Evolutionary conservation across 2,329 filamentous ascomycete species (phyloP), one percentile per base, ranked within the genome.

Genomic region (Grosmannia clavigera): DNA sequence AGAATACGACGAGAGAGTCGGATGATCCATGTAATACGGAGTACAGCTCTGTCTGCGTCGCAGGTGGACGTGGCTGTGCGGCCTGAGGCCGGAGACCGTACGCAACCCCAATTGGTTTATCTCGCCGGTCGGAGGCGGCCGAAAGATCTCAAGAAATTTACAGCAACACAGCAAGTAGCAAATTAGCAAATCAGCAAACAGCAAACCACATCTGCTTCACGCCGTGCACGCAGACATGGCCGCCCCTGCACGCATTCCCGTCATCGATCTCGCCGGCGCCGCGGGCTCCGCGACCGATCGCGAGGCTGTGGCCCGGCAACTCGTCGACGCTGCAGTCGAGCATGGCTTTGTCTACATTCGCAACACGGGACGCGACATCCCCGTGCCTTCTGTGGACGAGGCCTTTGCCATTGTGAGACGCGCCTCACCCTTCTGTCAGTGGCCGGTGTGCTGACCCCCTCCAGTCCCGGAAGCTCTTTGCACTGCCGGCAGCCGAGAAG

Each of bases 311-410:
- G 87, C 87, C 58, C 82, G 82, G 60, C 80, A 84, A 64, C 79
- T 97, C 51, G 83, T 96, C 51, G 81, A 87, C 62, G 92, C 92
- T 1, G 92, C 91, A 2, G 82, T 84, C 46, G 84, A 86, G 59
- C 87, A 91, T 73, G 92, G 92, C 63, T 97, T 97, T 72, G 82
- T 96, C 63, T 97, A 94, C 70, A 84, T 97, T 67, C 86, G 84
- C 68, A 92, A 90, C 68, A 80, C 83, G 27, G 86, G 85, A 52
- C 77, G 78, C 14, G 83, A 87, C 62, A 89, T 96, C 55, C 76
- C 86, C 0, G 73, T 79, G 0, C 73, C 79, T 33, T 81, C 85
- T 58, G 83, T 96, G 50, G 79, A 88, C 11, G 75, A 77, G 53
- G 85, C 87, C 10, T 97, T 96, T 75, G 74, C 79, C 16, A 72